phyloP scores from a whole-genome alignment of 495 filamentous ascomycete genomes.

The Neurospora intermedia region DNA sequence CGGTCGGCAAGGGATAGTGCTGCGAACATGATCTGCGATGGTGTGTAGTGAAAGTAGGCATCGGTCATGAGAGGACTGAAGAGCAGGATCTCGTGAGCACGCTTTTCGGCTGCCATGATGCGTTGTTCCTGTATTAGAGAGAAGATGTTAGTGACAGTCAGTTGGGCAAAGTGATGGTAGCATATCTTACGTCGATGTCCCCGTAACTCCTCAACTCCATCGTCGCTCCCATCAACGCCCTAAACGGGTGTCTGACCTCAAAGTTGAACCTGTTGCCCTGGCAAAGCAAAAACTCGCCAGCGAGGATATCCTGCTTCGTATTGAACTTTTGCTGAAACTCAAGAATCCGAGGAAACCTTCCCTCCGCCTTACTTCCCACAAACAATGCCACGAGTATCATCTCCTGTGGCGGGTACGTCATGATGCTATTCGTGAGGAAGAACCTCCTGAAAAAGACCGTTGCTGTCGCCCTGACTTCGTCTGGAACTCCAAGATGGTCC shows the following conservation, averaged over 20 bases:
- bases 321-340: conserved; percentile 52
- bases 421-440: conserved; percentile 85
- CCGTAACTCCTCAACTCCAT: conserved; percentile 61
- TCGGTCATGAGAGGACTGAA: conserved; percentile 77
- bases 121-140: conserved; percentile 27
- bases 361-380: conserved; percentile 86
- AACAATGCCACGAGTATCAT: conserved; percentile 82
- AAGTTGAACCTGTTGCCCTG: conserved; percentile 91
- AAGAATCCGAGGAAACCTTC: conserved; percentile 59
- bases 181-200: conserved; percentile 22
- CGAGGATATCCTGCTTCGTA: conserved; percentile 66
- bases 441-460: conserved; percentile 88
- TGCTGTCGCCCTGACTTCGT: conserved; percentile 78
- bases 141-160: conserved; percentile 9
- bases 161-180: conserved; percentile 3
- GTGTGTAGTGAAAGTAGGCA: conserved; percentile 91
- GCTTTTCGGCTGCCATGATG: conserved; percentile 56
- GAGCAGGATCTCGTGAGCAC: conserved; percentile 62
- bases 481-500: conserved; percentile 65
- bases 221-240: conserved; percentile 70
- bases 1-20: conserved; percentile 65
- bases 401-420: conserved; percentile 84
- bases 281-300: conserved; percentile 81
- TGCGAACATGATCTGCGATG: conserved; percentile 83
- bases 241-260: conserved; percentile 84